Evolutionary conservation across 2,329 filamentous ascomycete species (phyloP), one percentile per base, ranked within the genome.

Genomic region (Scytalidium lignicola): DNA sequence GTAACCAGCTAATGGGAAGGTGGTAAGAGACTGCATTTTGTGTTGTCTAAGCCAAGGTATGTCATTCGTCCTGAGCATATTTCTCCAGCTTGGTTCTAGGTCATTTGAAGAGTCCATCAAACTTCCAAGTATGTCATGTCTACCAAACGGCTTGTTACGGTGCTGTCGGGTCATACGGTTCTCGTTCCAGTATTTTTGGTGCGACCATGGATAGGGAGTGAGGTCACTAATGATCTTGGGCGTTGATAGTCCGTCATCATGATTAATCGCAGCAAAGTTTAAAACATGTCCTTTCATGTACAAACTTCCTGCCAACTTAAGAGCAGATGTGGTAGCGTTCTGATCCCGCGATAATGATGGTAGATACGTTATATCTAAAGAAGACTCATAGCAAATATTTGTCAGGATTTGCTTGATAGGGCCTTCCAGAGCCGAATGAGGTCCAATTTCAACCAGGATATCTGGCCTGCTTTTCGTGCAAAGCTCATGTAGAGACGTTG

Each of bases 111-210:
- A 62, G 28, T 57, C 51, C 0, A 57, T 54, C 3, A 55, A 52
- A 3, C 58, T 59, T 0, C 78, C 78, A 22, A 80, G 71, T 1
- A 81, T 65, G 50, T 81, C 77, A 41, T 74, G 70, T 10, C 76
- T 67, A 1, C 70, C 68, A 47, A 70, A 70, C 20, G 68, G 62
- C 13, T 74, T 66, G 22, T 48, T 17, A 2, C 37, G 37, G 32
- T 56, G 51, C 7, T 54, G 50, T 18, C 58, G 41, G 10, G 48
- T 46, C 13, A 59, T 54, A 19, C 55, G 43, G 13, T 53, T 53
- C 13, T 57, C 50, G 41, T 58, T 53, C 59, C 58, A 62, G 41
- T 57, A 58, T 23, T 47, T 57, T 2, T 46, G 48, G 41, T 59
- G 57, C 17, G 60, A 57, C 58, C 57, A 62, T 4, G 50, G 44